A percentile compares a stretch with the other conserved stretches of the same genome.
These are phyloP conservation scores for Akanthomyces lecanii DNA, from an alignment of 2,329 filamentous ascomycete species.

Conservation along the genomic window DNA sequence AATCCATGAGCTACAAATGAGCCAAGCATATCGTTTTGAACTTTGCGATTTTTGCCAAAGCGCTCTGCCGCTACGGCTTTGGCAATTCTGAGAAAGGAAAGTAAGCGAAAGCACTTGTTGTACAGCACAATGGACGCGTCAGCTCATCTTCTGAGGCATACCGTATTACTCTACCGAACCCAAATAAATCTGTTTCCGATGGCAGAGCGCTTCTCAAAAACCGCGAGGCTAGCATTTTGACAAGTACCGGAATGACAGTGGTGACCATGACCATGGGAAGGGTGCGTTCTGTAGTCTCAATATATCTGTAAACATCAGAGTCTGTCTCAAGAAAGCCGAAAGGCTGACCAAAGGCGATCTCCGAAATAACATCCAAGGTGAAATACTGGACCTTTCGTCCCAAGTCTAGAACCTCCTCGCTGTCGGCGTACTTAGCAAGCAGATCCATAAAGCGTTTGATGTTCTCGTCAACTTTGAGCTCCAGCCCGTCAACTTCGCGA, in stretches of 20 bases:
- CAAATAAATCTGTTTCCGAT: constrained; percentile 34
- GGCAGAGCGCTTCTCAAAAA: constrained; percentile 39
- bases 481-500: constrained; percentile 48
- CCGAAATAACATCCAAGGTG: constrained; percentile 50
- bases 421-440: constrained; percentile 35
- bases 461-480: constrained; percentile 45
- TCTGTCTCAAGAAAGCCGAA: constrained; percentile 45
- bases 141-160: constrained; percentile 22
- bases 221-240: constrained; percentile 37
- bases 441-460: constrained; percentile 42
- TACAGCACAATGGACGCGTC: neutral
- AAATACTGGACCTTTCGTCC: constrained; percentile 46
- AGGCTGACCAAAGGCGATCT: constrained; percentile 44
- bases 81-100: constrained; percentile 31
- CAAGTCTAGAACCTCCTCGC: constrained; percentile 43
- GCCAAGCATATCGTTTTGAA: constrained; percentile 49
- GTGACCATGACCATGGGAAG: constrained; percentile 42
- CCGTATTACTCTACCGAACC: constrained; percentile 42
- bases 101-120: too few relatives aligned
- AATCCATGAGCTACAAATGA: constrained; percentile 39
- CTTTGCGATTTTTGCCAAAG: constrained; percentile 39
- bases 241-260: constrained; percentile 38
- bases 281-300: constrained; percentile 38
- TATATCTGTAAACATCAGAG: constrained; percentile 44
- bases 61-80: constrained; percentile 43